Evolutionary conservation across 2,329 filamentous ascomycete genomes (phyloP), one percentile per base, ranked within the genome.

Genomic region (Aspergillus clavatus): DNA sequence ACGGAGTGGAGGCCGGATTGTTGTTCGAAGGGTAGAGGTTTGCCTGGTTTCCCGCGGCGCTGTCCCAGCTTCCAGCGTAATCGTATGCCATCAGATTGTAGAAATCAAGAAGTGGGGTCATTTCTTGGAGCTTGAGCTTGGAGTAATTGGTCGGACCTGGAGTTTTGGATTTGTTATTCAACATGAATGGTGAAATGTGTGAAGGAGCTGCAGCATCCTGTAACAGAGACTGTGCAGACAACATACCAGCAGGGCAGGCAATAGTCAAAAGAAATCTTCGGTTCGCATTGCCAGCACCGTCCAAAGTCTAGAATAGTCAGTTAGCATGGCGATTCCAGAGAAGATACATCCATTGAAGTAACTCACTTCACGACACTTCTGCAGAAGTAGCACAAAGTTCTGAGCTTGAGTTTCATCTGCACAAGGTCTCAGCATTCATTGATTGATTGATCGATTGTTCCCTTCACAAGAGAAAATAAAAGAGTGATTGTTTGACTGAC

Each of bases 31-130:
- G 77, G 56, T 76, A 84, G 22, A 96, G 64, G 64, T 95, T 95
- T 10, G 89, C 81, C 65, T 94, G 86, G 69, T 96, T 90, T 6
- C 86, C 89, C 0, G 87, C 76, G 6, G 65, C 63, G 7, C 69
- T 56, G 59, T 89, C 86, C 89, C 89, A 96, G 3, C 82, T 84
- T 2, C 91, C 91, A 8, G 88, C 83, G 60, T 83, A 93, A 66
- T 94, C 88, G 67, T 93, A 94, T 1, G 85, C 86, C 88, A 94
- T 94, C 10, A 72, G 58, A 48, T 78, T 78, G 67, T 74, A 77
- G 58, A 78, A 77, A 48, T 78, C 75, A 5, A 78, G 63, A 29
- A 72, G 71, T 19, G 61, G 54, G 29, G 71, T 71, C 72, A 76
- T 75, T 31, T 63, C 65, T 7, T 55, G 57, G 18, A 75, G 65